These are phyloP conservation scores for Malus hybrid DNA, from an alignment of 331 rosid species.

Conservation along the genomic window DNA sequence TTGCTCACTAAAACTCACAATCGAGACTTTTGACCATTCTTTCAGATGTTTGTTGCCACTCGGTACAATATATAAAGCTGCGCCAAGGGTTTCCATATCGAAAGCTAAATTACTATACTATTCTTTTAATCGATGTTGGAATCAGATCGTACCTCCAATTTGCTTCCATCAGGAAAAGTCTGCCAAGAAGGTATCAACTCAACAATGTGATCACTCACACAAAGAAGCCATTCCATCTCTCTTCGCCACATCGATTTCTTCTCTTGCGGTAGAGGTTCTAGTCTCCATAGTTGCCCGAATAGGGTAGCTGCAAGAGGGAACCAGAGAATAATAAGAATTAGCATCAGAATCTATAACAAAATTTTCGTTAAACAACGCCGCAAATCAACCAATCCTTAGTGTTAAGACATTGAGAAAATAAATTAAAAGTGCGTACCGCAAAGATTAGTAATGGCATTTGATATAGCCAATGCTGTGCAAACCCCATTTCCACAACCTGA, in stretches of 20 bases:
- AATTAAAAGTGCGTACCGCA: conserved; percentile 43
- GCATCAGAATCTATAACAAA: conserved; percentile 2
- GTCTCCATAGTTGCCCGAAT: conserved; percentile 91
- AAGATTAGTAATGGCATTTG: conserved; percentile 95
- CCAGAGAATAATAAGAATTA: conserved; percentile 6
- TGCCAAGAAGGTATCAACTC: conserved; percentile 87
- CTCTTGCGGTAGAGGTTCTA: conserved; percentile 62
- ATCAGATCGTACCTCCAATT: conserved; percentile 57
- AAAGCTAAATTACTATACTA: background rate
- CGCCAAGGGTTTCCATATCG: background rate
- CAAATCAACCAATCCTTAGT: background rate
- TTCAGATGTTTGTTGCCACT: background rate
- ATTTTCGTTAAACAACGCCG: background rate
- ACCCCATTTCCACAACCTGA: conserved; percentile 99
- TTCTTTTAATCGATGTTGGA: background rate
- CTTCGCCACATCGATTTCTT: conserved; percentile 88
- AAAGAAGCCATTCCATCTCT: conserved; percentile 91
- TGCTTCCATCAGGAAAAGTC: conserved; percentile 88
- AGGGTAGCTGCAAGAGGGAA: conserved; percentile 59
- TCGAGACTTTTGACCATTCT: background rate
- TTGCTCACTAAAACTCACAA: background rate
- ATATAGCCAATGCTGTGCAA: conserved; percentile 79
- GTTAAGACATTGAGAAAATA: background rate
- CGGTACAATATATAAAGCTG: background rate
- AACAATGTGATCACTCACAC: conserved; percentile 86